Percentiles rank a stretch among this genome's conserved stretches.
These are phyloP conservation scores for Xylariaceae sp. DNA, from an alignment of 2,329 filamentous ascomycete genomes.

Conservation along the genomic window DNA sequence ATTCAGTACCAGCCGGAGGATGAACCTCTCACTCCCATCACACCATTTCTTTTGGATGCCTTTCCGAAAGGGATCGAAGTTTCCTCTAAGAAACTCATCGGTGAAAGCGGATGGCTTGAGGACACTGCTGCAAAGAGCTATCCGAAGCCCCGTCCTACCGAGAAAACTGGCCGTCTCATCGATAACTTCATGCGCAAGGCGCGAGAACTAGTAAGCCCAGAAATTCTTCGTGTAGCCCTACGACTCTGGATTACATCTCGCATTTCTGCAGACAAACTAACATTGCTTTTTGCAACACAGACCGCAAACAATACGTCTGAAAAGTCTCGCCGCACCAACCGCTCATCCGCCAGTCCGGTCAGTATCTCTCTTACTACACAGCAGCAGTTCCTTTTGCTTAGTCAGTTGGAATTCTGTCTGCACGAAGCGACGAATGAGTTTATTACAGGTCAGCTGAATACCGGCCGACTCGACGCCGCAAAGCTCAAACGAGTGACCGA, in stretches of 20 bases:
- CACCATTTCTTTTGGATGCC: constrained; percentile 31
- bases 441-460: constrained; percentile 49
- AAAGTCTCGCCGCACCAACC: constrained; percentile 4
- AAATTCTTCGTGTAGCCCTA: not conserved
- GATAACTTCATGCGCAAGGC: constrained; percentile 42
- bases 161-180: constrained; percentile 24
- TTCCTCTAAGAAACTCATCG: constrained; percentile 47
- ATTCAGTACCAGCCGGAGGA: not conserved
- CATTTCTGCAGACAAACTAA: not conserved
- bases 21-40: constrained; percentile 25
- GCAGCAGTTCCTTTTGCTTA: constrained; percentile 56
- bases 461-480: constrained; percentile 50
- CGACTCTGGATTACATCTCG: constrained; percentile 13
- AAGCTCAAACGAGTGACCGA: constrained; percentile 51
- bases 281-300: constrained; percentile 3
- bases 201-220: constrained; percentile 46
- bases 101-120: constrained; percentile 55
- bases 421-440: constrained; percentile 49
- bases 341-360: constrained; percentile 9
- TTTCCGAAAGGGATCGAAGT: constrained; percentile 3
- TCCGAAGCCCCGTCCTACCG: constrained; percentile 13
- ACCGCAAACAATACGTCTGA: constrained; percentile 12
- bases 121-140: constrained; percentile 22
- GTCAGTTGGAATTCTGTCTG: constrained; percentile 55
- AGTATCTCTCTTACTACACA: constrained; percentile 50